A percentile compares a stretch with the other conserved stretches of the same genome.
phyloP scores from a whole-genome alignment of 306 rosid species.

The Arachis hypogaea region DNA sequence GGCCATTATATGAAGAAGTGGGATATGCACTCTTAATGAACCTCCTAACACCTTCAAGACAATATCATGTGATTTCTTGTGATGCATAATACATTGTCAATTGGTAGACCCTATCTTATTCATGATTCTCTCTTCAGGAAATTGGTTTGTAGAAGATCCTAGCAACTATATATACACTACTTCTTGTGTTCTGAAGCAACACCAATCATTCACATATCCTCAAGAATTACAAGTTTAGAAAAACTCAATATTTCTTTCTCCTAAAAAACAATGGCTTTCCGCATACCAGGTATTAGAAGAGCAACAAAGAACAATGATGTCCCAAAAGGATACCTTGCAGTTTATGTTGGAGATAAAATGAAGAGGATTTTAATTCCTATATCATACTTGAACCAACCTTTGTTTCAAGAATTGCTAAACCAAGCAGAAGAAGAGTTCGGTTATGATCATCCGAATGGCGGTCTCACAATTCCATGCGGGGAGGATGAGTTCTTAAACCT shows the following conservation, averaged over 20 bases:
- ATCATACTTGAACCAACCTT: constrained; percentile 33
- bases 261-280: constrained; percentile 36
- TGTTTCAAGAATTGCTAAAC: constrained; percentile 39
- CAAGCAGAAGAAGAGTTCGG: constrained; percentile 43
- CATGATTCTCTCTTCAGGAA: not conserved
- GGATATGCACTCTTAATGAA: not conserved
- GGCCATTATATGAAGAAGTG: not conserved
- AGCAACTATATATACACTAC: not conserved
- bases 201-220: not conserved
- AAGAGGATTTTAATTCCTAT: constrained; percentile 21
- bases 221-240: not conserved
- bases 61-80: not conserved
- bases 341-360: constrained; percentile 37
- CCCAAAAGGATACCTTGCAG: constrained; percentile 48
- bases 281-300: constrained; percentile 22
- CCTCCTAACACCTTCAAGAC: not conserved
- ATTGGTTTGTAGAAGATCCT: not conserved
- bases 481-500: not conserved
- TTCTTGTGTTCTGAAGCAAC: constrained; percentile 17
- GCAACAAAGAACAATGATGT: constrained; percentile 33
- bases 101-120: not conserved
- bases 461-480: constrained; percentile 33
- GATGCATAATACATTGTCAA: not conserved
- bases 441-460: constrained; percentile 44
- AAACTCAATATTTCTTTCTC: not conserved